Evolutionary conservation across 495 filamentous ascomycete species (phyloP).

Genomic region (Xylaria palmicola): DNA sequence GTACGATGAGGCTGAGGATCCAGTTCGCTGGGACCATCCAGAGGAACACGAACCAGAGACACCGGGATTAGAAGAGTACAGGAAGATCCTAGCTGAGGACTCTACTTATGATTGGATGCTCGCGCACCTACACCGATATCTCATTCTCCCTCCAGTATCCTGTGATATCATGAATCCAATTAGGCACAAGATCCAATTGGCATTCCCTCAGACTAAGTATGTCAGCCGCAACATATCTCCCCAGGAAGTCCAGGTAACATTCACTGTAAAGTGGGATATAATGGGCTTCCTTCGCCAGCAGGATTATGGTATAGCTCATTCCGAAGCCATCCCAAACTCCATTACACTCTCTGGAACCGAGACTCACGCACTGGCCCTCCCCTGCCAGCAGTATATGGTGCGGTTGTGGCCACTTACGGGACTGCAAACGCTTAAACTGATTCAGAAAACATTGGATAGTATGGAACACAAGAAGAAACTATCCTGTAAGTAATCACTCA

Average conservation of each 20-base stretch:
- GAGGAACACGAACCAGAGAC: background rate
- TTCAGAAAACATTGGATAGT: slow-evolving; percentile 12
- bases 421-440: slow-evolving; percentile 19
- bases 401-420: slow-evolving; percentile 37
- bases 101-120: background rate
- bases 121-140: background rate
- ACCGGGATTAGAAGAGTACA: slow-evolving; percentile 4
- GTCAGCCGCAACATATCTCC: slow-evolving; percentile 19
- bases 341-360: slow-evolving; percentile 34
- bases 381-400: slow-evolving; percentile 28
- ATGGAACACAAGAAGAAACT: background rate
- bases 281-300: slow-evolving; percentile 25
- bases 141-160: background rate
- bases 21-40: background rate
- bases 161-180: background rate
- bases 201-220: slow-evolving; percentile 6
- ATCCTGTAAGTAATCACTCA: slow-evolving; percentile 3
- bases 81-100: background rate
- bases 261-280: slow-evolving; percentile 24
- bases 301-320: slow-evolving; percentile 16
- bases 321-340: slow-evolving; percentile 21
- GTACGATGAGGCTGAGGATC: background rate
- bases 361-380: slow-evolving; percentile 31
- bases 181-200: slow-evolving; percentile 18
- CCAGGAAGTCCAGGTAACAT: slow-evolving; percentile 11